Evolutionary conservation across 2,329 filamentous ascomycete species (phyloP), one percentile per base, ranked within the genome.

Genomic region (Penicillium sp.): DNA sequence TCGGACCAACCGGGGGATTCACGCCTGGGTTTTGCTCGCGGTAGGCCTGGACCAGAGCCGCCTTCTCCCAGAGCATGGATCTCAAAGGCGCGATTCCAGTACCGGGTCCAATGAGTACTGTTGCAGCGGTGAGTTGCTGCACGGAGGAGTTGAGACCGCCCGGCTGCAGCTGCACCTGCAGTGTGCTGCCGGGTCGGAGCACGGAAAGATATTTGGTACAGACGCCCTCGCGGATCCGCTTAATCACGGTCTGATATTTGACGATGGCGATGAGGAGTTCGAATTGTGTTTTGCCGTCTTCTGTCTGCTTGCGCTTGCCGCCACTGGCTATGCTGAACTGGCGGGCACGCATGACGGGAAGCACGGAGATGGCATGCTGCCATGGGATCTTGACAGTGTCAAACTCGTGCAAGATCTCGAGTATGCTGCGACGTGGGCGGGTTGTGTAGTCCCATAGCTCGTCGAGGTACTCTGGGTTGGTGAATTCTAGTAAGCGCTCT

Each of bases 391-490:
- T 87, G 51, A 97, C 88, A 0, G 85, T 88, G 40, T 89, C 83
- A 65, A 99, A 99, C 64, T 99, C 94, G 53, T 93, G 87, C 27
- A 99, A 82, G 3, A 96, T 88, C 74, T 99, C 94, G 5, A 99
- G 79, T 54, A 97, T 96, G 55, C 90, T 95, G 32, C 94, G 87
- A 32, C 92, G 87, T 0, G 93, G 90, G 8, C 94, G 86, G 0
- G 92, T 92, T 1, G 94, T 94, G 70, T 99, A 99, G 75, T 99
- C 93, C 76, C 91, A 97, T 52, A 96, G 87, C 64, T 99, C 94
- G 64, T 97, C 92, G 5, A 93, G 85, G 64, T 88, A 90, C 43
- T 89, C 83, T 0, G 91, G 86, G 64, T 89, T 84, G 1, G 86
- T 87, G 65, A 99, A 94, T 68, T 99, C 94, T 8, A 88, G 74